Evolutionary conservation across 257 asterid genomes (phyloP).

Genomic region (Solanum paucissectum): DNA sequence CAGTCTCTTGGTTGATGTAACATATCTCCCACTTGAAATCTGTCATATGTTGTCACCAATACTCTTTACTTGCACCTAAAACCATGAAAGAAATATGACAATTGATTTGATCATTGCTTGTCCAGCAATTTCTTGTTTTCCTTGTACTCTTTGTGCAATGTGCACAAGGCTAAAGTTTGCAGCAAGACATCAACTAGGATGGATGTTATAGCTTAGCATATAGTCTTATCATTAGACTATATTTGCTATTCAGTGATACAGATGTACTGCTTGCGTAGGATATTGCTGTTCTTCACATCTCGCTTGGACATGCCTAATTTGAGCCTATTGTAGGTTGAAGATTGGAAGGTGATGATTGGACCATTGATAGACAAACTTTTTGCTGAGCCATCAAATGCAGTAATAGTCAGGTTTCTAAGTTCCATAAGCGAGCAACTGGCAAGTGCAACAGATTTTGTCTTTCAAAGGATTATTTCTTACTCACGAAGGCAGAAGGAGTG

Average conservation of each 20-base stretch:
- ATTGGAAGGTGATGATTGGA: slow-evolving; percentile 51
- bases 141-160: not conserved
- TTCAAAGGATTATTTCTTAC: slow-evolving; percentile 38
- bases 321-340: slow-evolving; percentile 48
- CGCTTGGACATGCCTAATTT: not conserved
- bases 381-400: slow-evolving; percentile 77
- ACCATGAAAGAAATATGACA: not conserved
- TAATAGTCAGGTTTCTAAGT: slow-evolving; percentile 70
- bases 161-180: not conserved
- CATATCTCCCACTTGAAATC: too few species aligned
- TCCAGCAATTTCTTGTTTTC: not conserved
- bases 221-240: not conserved
- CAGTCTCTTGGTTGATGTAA: not conserved
- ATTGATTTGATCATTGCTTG: not conserved
- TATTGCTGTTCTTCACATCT: not conserved
- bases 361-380: slow-evolving; percentile 71
- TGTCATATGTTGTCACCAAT: not conserved
- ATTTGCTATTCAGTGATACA: not conserved
- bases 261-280: not conserved
- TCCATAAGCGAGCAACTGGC: slow-evolving; percentile 73
- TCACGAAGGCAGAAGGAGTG: slow-evolving; percentile 48
- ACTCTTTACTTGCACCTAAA: not conserved
- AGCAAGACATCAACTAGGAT: not conserved
- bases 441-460: slow-evolving; percentile 51
- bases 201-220: not conserved